Base-by-base conservation (phyloP, 768 basidiomycete species). In the Lactifluus rugatus region DNA sequence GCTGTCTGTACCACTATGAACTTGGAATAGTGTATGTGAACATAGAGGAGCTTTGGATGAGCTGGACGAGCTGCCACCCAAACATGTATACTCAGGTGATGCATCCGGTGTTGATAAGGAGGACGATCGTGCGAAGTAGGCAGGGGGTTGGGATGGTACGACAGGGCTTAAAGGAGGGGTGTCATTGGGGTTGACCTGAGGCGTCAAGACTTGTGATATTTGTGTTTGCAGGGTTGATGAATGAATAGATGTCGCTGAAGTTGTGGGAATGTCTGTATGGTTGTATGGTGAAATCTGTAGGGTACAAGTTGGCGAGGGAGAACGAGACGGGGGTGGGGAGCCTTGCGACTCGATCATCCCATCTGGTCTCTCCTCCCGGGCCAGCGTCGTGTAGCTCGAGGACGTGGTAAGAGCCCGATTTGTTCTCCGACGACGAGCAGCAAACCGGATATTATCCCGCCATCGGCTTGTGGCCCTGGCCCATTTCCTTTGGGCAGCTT, bases 391-490 rank as follows among this genome's bases (percentile, higher is more conserved):
- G 14, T 41, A 48, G 5, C 53, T 65, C 11, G 46, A 19, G 1
- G 54, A 9, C 5, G 36, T 14, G 0, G 61, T 31, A 2, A 57
- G 26, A 46, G 48, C 28, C 14, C 65, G 67, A 39, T 66, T 68
- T 25, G 56, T 76, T 58, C 78, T 71, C 56, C 87, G 75, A 49
- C 81, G 80, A 37, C 85, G 79, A 8, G 81, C 80, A n/a, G 79
- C 72, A 56, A 79, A 75, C 26, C 81, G 80, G 10, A 80, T 76
- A 52, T 83, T 82, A 2, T 78, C 80, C 62, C 75, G 81, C 87
- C 87, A 90, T 45, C 84, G 77, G 8, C 81, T 81, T 1, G 79
- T 81, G 2, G 86, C 85, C 58, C 72, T 76, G 0, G 78, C 76
- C 85, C 85, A 87, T 48, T 83, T 64, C 63, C 79, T 81, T 67